Evolutionary conservation across 495 filamentous ascomycete species (phyloP).

Genomic region (Aspergillus asperescens): DNA sequence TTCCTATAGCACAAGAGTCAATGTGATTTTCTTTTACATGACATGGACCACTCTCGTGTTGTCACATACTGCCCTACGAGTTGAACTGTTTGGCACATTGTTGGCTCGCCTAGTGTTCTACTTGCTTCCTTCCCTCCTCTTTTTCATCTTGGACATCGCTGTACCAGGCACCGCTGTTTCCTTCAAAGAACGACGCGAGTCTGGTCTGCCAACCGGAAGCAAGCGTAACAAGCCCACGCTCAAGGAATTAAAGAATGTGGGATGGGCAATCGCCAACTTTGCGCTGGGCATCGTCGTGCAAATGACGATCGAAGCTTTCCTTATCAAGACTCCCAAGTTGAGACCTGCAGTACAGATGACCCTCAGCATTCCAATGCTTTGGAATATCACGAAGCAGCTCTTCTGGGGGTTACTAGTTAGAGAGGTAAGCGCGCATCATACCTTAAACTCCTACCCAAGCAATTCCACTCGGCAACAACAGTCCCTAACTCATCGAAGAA

Average conservation of each 20-base stretch:
- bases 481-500: not conserved
- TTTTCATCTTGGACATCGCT: conserved; percentile 66
- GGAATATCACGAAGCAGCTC: conserved; percentile 51
- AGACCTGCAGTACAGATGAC: conserved; percentile 55
- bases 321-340: conserved; percentile 45
- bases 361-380: conserved; percentile 56
- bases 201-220: conserved; percentile 56
- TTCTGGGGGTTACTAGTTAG: conserved; percentile 45
- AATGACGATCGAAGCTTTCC: conserved; percentile 49
- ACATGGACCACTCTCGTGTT: conserved; percentile 83
- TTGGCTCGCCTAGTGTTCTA: conserved; percentile 67
- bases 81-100: conserved; percentile 68
- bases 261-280: conserved; percentile 63
- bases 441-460: not conserved
- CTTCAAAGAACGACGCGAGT: conserved; percentile 64
- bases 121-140: conserved; percentile 64
- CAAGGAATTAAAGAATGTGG: conserved; percentile 38
- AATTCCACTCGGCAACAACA: no score
- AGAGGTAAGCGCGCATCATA: conserved; percentile 42
- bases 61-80: conserved; percentile 65
- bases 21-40: conserved; percentile 82
- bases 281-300: conserved; percentile 52
- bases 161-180: conserved; percentile 59
- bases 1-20: conserved; percentile 71
- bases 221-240: conserved; percentile 33